These are phyloP conservation scores for Termitomyces bulborhizus DNA, from an alignment of 768 basidiomycete species.

Conservation along the genomic window DNA sequence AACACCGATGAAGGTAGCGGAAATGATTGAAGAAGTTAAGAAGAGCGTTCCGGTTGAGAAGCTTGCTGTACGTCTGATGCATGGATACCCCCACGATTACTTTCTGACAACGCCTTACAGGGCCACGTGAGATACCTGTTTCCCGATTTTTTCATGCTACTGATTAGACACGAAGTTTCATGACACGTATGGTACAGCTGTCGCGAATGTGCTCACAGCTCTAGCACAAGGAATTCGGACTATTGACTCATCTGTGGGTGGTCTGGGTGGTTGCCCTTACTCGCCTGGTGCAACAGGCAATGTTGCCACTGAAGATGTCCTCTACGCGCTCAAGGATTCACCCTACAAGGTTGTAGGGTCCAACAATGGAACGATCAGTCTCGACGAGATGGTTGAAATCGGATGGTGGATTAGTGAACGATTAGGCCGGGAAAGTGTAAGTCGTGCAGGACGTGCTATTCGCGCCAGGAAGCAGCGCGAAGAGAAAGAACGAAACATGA, in stretches of 20 bases:
- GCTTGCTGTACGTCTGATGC: conserved; percentile 53
- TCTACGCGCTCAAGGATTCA: conserved; percentile 73
- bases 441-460: conserved; percentile 71
- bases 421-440: conserved; percentile 63
- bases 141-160: neutral
- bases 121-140: conserved; percentile 2
- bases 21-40: conserved; percentile 67
- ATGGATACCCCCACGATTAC: neutral
- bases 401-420: conserved; percentile 78
- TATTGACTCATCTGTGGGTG: conserved; percentile 80
- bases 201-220: conserved; percentile 70
- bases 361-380: conserved; percentile 36
- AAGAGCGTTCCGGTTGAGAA: conserved; percentile 51
- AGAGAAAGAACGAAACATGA: conserved; percentile 4
- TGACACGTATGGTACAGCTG: conserved; percentile 83
- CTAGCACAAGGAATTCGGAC: conserved; percentile 72
- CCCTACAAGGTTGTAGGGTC: conserved; percentile 48
- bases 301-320: conserved; percentile 87
- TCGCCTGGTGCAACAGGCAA: conserved; percentile 96
- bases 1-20: conserved; percentile 59
- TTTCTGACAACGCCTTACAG: neutral
- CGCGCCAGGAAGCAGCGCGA: conserved; percentile 33
- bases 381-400: conserved; percentile 65
- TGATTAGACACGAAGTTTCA: conserved; percentile 53
- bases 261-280: conserved; percentile 93